These are phyloP conservation scores for Umbelopsis sp. DNA, from an alignment of 192 early-diverging fungal genomes.

Conservation along the genomic window DNA sequence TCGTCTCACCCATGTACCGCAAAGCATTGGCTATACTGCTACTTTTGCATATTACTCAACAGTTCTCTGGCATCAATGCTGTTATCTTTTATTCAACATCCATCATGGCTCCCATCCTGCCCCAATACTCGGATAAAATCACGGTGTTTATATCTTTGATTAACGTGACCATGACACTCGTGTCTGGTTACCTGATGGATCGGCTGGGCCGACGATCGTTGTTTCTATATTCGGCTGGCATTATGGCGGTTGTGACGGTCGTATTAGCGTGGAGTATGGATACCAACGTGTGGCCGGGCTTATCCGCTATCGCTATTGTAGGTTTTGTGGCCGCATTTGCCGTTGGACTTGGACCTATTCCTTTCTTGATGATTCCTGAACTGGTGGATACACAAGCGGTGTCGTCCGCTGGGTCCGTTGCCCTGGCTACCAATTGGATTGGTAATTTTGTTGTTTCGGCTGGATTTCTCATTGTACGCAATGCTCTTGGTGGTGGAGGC, in stretches of 20 bases:
- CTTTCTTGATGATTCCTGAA: constrained; percentile 78
- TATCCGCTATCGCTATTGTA: constrained; percentile 67
- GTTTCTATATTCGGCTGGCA: constrained; percentile 59
- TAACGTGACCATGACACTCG: constrained; percentile 72
- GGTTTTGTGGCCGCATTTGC: constrained; percentile 80
- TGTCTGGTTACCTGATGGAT: constrained; percentile 78
- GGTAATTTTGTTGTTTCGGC: constrained; percentile 68
- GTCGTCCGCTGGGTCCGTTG: constrained; percentile 66
- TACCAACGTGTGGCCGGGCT: constrained; percentile 52
- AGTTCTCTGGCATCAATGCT: constrained; percentile 90
- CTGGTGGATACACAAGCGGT: constrained; percentile 70
- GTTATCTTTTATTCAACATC: constrained; percentile 86
- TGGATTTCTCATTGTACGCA: constrained; percentile 59
- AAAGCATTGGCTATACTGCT: constrained; percentile 66
- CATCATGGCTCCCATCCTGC: constrained; percentile 66
- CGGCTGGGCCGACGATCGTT: constrained; percentile 72
- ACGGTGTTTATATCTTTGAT: constrained; percentile 80
- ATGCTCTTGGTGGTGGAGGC: constrained; percentile 50
- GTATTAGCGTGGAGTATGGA: constrained; percentile 63
- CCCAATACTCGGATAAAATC: constrained; percentile 66
- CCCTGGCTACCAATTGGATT: constrained; percentile 65
- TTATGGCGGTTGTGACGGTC: constrained; percentile 62
- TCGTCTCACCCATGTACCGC: constrained; percentile 54
- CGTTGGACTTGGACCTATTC: constrained; percentile 82
- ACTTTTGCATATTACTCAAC: constrained; percentile 79